Percentiles rank a stretch among this genome's conserved stretches.
Conservation (phyloP, 2,329 filamentous ascomycete genomes). For the Graphiopsis chlorocephala region DNA sequence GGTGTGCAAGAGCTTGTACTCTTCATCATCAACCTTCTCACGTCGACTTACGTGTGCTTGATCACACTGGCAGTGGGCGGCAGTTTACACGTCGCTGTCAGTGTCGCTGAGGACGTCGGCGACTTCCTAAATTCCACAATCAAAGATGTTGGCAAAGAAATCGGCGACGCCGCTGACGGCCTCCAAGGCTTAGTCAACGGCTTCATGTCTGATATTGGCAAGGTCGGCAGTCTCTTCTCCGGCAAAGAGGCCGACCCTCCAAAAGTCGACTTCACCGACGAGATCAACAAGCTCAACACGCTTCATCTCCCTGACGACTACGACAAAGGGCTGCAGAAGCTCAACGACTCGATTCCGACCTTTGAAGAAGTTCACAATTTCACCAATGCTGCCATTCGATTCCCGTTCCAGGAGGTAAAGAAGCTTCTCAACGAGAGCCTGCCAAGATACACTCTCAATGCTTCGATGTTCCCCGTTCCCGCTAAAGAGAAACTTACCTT, state of each 20-base stretch:
- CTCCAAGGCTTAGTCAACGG: slow-evolving; percentile 56
- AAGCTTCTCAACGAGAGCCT: slow-evolving; percentile 68
- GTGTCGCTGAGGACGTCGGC: slow-evolving; percentile 59
- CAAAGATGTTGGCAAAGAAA: slow-evolving; percentile 55
- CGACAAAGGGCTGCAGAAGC: slow-evolving; percentile 64
- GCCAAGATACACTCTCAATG: slow-evolving; percentile 73
- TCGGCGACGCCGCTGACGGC: slow-evolving; percentile 42
- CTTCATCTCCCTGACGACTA: slow-evolving; percentile 69
- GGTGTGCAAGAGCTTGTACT: slow-evolving; percentile 83
- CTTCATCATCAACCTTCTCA: slow-evolving; percentile 89
- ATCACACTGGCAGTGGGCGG: slow-evolving; percentile 80
- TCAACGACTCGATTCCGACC: slow-evolving; percentile 77
- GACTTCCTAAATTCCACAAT: slow-evolving; percentile 61
- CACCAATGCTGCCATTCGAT: slow-evolving; percentile 68
- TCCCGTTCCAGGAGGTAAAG: slow-evolving; percentile 80
- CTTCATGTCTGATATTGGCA: slow-evolving; percentile 51
- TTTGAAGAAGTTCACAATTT: slow-evolving; percentile 83
- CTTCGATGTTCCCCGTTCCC: slow-evolving; percentile 75
- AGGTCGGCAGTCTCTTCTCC: slow-evolving; percentile 40
- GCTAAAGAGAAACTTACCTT: slow-evolving; percentile 79
- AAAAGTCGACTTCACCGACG: slow-evolving; percentile 62
- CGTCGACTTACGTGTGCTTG: slow-evolving; percentile 84
- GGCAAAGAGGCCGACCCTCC: slow-evolving; percentile 45
- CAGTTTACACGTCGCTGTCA: slow-evolving; percentile 67
- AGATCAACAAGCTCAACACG: slow-evolving; percentile 64